Percentiles rank a stretch among this genome's conserved stretches.
Conservation (phyloP, 2,329 filamentous ascomycete species). For the Fusarium luffae region DNA sequence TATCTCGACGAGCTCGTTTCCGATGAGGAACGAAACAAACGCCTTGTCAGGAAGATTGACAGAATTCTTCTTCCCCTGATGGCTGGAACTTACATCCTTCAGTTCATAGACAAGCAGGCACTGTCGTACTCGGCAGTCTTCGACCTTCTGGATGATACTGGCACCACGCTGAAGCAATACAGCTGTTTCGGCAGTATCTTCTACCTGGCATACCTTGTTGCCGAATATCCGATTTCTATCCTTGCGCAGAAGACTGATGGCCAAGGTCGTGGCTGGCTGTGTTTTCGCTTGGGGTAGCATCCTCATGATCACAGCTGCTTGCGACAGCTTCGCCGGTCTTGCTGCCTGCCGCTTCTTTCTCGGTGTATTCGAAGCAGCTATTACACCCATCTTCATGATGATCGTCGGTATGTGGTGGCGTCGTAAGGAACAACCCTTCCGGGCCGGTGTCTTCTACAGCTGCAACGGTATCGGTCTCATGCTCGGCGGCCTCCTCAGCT, state of each 20-base stretch:
- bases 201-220: conserved; percentile 52
- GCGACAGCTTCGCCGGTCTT: not conserved
- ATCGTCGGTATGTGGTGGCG: no score
- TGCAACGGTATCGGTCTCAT: no score
- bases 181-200: conserved; percentile 51
- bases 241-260: conserved; percentile 46
- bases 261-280: not conserved
- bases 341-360: conserved; percentile 9
- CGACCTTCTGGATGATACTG: conserved; percentile 43
- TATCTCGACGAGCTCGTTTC: no score
- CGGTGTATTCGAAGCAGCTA: not conserved
- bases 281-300: not conserved
- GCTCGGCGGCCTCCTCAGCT: no score
- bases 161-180: conserved; percentile 55
- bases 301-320: conserved; percentile 1
- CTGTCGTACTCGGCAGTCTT: conserved; percentile 43
- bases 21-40: not conserved
- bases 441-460: no score
- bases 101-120: conserved; percentile 45
- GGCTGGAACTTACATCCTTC: conserved; percentile 39
- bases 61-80: conserved; percentile 41
- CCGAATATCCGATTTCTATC: conserved; percentile 53
- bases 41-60: conserved; percentile 39
- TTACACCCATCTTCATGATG: not conserved
- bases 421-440: no score